Base-by-base conservation (phyloP, 2,329 filamentous ascomycete genomes). In the Chaetomium globosum region DNA sequence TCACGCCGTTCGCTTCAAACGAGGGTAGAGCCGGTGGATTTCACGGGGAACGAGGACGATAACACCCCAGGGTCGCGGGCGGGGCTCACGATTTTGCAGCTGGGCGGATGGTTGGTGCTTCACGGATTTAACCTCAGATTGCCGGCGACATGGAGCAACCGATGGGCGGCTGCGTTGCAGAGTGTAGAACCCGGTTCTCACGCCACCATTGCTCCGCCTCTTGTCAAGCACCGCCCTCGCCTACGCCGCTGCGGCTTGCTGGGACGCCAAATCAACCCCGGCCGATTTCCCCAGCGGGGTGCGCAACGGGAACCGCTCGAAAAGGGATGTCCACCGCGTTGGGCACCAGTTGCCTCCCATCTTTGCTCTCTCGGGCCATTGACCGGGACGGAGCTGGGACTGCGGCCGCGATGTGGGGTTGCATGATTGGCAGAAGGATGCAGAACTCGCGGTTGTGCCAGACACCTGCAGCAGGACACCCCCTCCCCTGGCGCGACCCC, bases 351-450 rank as follows among this genome's bases (percentile, higher is more conserved):
- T n/a, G 13, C 46, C 46, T 48, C 46, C n/a, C 46, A 48, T 48
- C 21, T 48, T 48, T 48, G 46, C 46, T 23, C n/a, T 23, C 46
- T n/a, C 3, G 46, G 21, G 46, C 4, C 21, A 28, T 6, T 6
- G 49, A 52, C 49, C 23, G 49, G 28, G 21, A 52, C 8, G 23
- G 49, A 52, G 49, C 49, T 52, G 49, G 28, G 49, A n/a, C 46
- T 48, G 21, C 49, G 21, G 49, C 26, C 28, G 49, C 13, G 7
- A 52, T 52, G 46, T 48, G 46, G 46, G 46, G 49, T 26, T 52
- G 12, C 13, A 16, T 52, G 23, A 52, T 52, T 52, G 49, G 49
- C 26, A 52, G 39, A 43, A 43, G 39, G 39, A 43, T 43, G 39
- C 39, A 7, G 21, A 52, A 12, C 23, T 12, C 6, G 9, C 9